Base-by-base conservation (phyloP, 1,284 basidiomycete genomes). In the Porodaedalea pini region DNA sequence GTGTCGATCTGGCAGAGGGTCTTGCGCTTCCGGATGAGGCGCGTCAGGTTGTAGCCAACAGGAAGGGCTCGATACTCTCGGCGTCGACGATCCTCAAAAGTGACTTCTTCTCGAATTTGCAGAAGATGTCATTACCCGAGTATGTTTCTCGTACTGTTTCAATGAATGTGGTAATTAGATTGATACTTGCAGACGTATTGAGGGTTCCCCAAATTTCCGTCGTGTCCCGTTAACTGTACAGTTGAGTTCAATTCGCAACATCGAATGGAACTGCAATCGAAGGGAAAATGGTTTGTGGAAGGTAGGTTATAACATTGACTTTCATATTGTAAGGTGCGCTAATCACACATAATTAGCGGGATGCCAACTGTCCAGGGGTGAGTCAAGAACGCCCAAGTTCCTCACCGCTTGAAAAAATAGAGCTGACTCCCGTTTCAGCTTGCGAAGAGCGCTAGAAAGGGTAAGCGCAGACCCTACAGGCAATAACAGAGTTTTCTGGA, bases 61-160 rank as follows among this genome's bases (percentile, higher is more conserved):
- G 97, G 51, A 82, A 82, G 4, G 97, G 97, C 4, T 86, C 80
- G 58, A 92, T 99, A 60, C 74, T 99, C 1, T 96, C 93, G 2
- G 90, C 92, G 0, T 93, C 88, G 11, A 96, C 94, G 0, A 98
- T 99, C 66, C 78, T 99, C 68, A 99, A 99, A 76, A 95, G 92
- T 57, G 95, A 98, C 71, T 95, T 98, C 76, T 98, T 98, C 80
- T 86, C 85, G 1, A 93, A 93, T 63, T 69, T 98, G 49, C 95
- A 98, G 73, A 97, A 97, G 75, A 92, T 96, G 86, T 90, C 90
- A 10, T 75, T 98, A 3, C 90, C 92, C 0, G 95, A 97, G 88
- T 94, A 64, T 55, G 87, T 76, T 6, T 32, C 29, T 11, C 34
- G 17, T 10, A 21, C 1, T 51, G 0, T 25, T 44, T 17, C 13